Base-by-base conservation (phyloP, 805 yeast genomes). In the Yarrowia bubula region DNA sequence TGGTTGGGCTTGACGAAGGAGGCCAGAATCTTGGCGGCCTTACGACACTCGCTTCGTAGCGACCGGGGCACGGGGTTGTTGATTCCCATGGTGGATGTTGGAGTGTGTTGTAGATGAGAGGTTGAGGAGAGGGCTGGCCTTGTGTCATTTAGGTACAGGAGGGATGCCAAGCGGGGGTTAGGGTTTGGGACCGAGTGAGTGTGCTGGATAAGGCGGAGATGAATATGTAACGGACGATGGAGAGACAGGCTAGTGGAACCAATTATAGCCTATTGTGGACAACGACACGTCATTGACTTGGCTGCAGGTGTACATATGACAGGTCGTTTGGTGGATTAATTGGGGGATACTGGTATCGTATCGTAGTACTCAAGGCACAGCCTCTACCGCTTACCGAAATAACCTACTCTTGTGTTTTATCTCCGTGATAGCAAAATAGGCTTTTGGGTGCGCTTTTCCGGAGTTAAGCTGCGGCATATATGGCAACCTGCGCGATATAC, bases 1-100 rank as follows among this genome's bases (percentile, higher is more conserved):
- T 93, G 98, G 77, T 95, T 93, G 8, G 99, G 98, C 77, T 93
- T 93, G 72, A 95, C 83, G 73, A 93, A 95, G 32, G 96, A 88
- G 3, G 97, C 83, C 63, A 93, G 84, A 65, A 93, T 85, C 73
- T 91, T 90, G 28, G 98, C 98, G 11, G 97, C 98, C 79, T 93
- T 93, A 13, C 57, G 32, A 13, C 55, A 85, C 92, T 69, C 84
- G 88, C 91, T 83, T 87, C 65, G 92, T 84, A 93, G 82, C 73
- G 93, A 88, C 77, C 96, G 83, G 67, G 99, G 99, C 68, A 95
- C 83, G 28, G 99, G 99, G 83, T 93, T 93, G 78, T 92, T 95
- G 74, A 93, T 81, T 67, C 90, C 92, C 91, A 87, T 86, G 13
- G 63, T 61, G 37, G 17, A 11, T n/a, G n/a, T 32, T n/a, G 31